Evolutionary conservation across 139 green algal genomes (phyloP).

Genomic region (Chlorella sp.): DNA sequence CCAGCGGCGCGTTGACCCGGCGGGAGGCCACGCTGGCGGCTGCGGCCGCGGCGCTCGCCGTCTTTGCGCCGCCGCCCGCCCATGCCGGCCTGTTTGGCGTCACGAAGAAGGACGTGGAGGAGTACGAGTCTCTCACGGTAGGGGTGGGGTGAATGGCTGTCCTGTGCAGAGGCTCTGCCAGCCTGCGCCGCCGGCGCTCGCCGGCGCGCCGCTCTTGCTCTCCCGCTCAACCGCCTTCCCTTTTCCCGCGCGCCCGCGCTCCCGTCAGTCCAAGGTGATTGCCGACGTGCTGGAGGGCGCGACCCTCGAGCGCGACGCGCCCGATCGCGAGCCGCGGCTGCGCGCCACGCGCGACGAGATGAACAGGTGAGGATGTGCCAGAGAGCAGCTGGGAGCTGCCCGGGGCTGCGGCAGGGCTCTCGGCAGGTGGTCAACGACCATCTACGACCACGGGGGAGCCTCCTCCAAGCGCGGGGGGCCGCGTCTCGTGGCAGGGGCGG

Average conservation of each 20-base stretch:
- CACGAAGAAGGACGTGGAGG: constrained; percentile 39
- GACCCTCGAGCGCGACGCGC: constrained; percentile 60
- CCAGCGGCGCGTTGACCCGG: constrained; percentile 15
- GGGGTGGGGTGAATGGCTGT: not conserved
- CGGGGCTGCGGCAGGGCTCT: too few relatives aligned
- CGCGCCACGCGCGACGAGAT: constrained; percentile 71
- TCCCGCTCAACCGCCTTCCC: not conserved
- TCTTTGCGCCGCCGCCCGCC: constrained; percentile 47
- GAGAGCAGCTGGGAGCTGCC: too few relatives aligned
- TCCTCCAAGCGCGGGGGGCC: too few relatives aligned
- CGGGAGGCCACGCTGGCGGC: constrained; percentile 35
- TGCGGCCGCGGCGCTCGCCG: constrained; percentile 18
- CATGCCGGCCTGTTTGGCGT: constrained; percentile 67
- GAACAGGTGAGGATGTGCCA: too few relatives aligned
- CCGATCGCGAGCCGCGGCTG: constrained; percentile 69
- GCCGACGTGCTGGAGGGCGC: constrained; percentile 57
- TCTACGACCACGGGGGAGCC: too few relatives aligned
- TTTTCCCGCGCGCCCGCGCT: not conserved
- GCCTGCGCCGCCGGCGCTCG: not conserved
- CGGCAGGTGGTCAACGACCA: too few relatives aligned
- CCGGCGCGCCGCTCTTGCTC: not conserved
- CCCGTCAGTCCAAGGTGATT: constrained; percentile 61
- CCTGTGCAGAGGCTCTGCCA: not conserved
- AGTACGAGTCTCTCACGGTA: constrained; percentile 64
- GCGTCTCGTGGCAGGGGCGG: too few relatives aligned